Percentiles rank a stretch among this genome's conserved stretches.
Evolutionary conservation across 768 basidiomycete genomes (phyloP).

Genomic region (Neoboletus magnificus): DNA sequence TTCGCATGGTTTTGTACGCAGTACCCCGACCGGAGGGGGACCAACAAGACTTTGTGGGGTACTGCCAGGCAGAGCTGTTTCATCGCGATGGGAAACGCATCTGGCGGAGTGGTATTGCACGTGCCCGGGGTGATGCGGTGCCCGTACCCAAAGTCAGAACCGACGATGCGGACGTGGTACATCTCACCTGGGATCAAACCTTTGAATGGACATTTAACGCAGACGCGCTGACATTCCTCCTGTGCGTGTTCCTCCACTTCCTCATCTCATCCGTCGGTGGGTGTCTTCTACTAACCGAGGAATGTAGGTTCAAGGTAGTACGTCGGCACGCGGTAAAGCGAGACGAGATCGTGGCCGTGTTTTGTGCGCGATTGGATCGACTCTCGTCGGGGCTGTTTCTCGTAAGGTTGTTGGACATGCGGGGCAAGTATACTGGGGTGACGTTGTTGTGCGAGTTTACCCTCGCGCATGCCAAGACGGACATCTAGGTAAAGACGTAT

Average conservation of each 20-base stretch:
- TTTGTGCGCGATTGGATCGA: slow-evolving; percentile 50
- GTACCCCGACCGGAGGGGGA: slow-evolving; percentile 46
- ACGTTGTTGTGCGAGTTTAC: slow-evolving; percentile 31
- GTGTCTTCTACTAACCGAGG: background rate
- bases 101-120: slow-evolving; percentile 43
- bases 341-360: slow-evolving; percentile 47
- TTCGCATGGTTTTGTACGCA: slow-evolving; percentile 12
- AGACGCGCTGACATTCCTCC: slow-evolving; percentile 53
- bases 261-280: background rate
- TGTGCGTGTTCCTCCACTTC: slow-evolving; percentile 31
- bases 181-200: slow-evolving; percentile 40
- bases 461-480: background rate
- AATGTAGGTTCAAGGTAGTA: slow-evolving; percentile 6
- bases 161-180: slow-evolving; percentile 19
- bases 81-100: slow-evolving; percentile 37
- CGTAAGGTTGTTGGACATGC: slow-evolving; percentile 47
- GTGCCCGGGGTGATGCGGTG: slow-evolving; percentile 29
- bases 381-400: slow-evolving; percentile 48
- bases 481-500: background rate
- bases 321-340: slow-evolving; percentile 40
- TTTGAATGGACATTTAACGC: slow-evolving; percentile 49
- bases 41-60: slow-evolving; percentile 36
- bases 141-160: slow-evolving; percentile 7
- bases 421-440: slow-evolving; percentile 40
- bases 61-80: slow-evolving; percentile 46